Base-by-base conservation (phyloP, 2,329 filamentous ascomycete species). In the Exophiala sp. region DNA sequence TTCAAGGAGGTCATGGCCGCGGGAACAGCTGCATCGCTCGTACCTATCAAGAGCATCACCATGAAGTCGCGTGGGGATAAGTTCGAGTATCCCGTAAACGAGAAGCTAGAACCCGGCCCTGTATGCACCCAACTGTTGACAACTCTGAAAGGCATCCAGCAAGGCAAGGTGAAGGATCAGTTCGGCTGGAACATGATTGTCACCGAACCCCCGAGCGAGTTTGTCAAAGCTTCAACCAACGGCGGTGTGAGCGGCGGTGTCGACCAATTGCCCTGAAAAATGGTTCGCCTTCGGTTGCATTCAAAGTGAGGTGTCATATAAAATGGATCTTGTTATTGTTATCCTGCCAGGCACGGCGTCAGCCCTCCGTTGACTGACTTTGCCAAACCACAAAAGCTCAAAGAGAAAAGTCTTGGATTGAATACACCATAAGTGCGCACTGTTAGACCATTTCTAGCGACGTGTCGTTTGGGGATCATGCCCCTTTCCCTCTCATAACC, bases 41-140 rank as follows among this genome's bases (percentile, higher is more conserved):
- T 97, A 2, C 91, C 91, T 1, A 93, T 96, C 68, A 85, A 85
- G 55, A 93, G 86, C 60, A 95, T 97, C 66, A 93, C 87, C 2
- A 81, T 89, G 62, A 78, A 70, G 43, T 80, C 76, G 13, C 73
- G 69, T 35, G 67, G 69, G 35, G 76, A 81, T 53, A 78, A 74
- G 47, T 79, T 82, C 62, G 65, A 66, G 6, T 84, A 80, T 60
- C 66, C 74, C 13, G 64, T 65, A 48, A 68, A 69, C 5, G 62
- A 64, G 16, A 63, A 66, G 16, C 74, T 62, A 10, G 84, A 89
- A 50, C 82, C 86, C 0, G 90, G 90, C 0, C 80, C 84, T 24
- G 73, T 85, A 14, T 90, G 82, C 66, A 64, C 81, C 21, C 83
- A 84, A 70, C 75, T 97, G 32, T 70, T 96, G 50, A 74, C 75